Evolutionary conservation across 192 early-diverging fungal genomes (phyloP).

Genomic region (Linnemannia zychae): DNA sequence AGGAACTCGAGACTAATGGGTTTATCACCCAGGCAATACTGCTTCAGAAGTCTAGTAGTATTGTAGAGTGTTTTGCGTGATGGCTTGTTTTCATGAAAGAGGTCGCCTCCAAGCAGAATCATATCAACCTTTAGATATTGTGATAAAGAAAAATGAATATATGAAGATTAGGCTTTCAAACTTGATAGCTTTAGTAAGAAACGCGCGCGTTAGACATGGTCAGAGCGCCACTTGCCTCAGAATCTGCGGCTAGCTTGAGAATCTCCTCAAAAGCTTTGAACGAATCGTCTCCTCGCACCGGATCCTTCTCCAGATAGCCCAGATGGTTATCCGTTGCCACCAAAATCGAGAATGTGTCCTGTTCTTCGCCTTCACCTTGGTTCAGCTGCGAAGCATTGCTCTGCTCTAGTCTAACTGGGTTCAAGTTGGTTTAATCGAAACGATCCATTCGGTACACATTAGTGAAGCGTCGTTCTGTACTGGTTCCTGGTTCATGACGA

Average conservation of each 20-base stretch:
- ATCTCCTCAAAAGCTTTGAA: constrained; percentile 92
- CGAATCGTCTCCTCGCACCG: constrained; percentile 86
- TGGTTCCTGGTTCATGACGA: no score
- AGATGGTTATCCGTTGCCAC: constrained; percentile 96
- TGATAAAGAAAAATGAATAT: neutral
- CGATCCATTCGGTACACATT: neutral
- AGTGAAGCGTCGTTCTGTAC: neutral
- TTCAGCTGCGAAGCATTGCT: constrained; percentile 20
- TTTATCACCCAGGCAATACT: constrained; percentile 76
- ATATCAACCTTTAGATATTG: constrained; percentile 79
- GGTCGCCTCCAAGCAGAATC: constrained; percentile 93
- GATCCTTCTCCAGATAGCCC: constrained; percentile 93
- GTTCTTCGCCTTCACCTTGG: constrained; percentile 20
- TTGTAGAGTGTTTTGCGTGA: constrained; percentile 81
- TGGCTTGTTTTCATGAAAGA: constrained; percentile 97
- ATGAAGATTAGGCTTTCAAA: neutral
- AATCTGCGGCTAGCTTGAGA: constrained; percentile 75
- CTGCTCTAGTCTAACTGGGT: constrained; percentile 5
- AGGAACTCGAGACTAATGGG: constrained; percentile 78
- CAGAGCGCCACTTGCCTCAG: constrained; percentile 57
- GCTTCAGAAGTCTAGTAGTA: constrained; percentile 77
- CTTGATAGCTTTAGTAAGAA: neutral
- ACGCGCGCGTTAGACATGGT: neutral
- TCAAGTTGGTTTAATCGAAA: neutral
- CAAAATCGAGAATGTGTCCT: constrained; percentile 71